These are phyloP conservation scores for Talaromyces borbonicus DNA, from an alignment of 495 filamentous ascomycete genomes.

Conservation along the genomic window DNA sequence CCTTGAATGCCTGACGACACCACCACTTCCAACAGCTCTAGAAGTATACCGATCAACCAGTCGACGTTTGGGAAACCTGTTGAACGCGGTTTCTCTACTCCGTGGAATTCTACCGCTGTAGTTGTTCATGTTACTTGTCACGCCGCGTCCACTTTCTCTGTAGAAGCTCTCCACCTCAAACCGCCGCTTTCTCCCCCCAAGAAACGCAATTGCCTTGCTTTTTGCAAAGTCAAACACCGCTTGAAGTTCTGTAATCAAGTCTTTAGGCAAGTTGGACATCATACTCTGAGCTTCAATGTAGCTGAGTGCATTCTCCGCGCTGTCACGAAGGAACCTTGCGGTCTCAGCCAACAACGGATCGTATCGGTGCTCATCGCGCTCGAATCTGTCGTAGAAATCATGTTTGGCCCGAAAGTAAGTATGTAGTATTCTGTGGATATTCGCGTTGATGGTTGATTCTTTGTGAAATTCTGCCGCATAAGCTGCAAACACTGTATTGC, in stretches of 20 bases:
- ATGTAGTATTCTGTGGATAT: conserved; percentile 21
- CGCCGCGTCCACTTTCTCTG: neutral
- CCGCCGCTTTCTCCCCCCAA: conserved; percentile 34
- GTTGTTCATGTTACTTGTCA: neutral
- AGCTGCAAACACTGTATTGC: neutral
- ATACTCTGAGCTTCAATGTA: conserved; percentile 23
- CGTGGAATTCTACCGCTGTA: no score
- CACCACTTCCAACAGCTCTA: no score
- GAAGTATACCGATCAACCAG: neutral
- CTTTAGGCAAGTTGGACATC: conserved; percentile 7
- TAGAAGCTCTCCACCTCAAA: conserved; percentile 21
- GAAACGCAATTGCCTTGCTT: conserved; percentile 26
- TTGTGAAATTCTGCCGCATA: neutral
- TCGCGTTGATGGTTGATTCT: conserved; percentile 6
- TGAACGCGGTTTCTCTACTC: no score
- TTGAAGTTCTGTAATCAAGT: conserved; percentile 23
- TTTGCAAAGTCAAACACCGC: conserved; percentile 18
- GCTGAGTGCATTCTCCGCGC: conserved; percentile 33
- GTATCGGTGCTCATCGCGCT: conserved; percentile 9
- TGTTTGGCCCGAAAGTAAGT: conserved; percentile 30
- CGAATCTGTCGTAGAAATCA: conserved; percentile 21
- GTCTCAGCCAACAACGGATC: conserved; percentile 16
- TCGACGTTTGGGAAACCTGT: no score
- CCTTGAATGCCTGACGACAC: no score
- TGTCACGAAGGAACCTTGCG: conserved; percentile 41